Evolutionary conservation across 2,329 filamentous ascomycete species (phyloP), one percentile per base, ranked within the genome.

Genomic region (Furcasterigmium sp.): DNA sequence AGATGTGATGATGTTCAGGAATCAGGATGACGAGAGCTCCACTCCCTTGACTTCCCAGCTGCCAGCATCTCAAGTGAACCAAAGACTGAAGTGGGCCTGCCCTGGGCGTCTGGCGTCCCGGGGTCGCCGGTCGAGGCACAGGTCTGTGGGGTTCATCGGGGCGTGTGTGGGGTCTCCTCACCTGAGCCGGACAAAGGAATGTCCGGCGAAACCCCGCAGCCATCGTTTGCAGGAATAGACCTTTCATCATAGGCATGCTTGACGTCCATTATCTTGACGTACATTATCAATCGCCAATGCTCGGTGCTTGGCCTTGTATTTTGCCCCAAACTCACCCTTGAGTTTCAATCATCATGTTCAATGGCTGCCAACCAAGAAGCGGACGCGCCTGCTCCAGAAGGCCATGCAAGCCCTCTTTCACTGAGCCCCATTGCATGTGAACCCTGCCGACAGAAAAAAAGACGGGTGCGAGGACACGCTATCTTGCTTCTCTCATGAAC

Each of bases 361-460:
- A 32, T 26, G 23, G 7, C 23, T 26, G 23, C 23, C 7, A 26
- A 11, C 11, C 23, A 11, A 11, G 23, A 26, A 11, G 23, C 7
- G 11, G 23, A 26, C 11, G 23, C 7, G 7, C 23, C 23, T 26
- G 23, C 7, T 11, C 23, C 7, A 11, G 23, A 26, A 11, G 23
- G 23, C 23, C 23, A 7, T 7, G 23, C 7, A 7, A 11, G 23
- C 23, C 7, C 23, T 11, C 23, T 26, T 7, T 11, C 11, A 7
- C 7, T 38, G 21, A 59, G 59, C 29, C 56, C 59, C 4, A 62
- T 61, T 37, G 61, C 60, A 7, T 63, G 59, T 8, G 57, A 57
- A 20, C 47, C 55, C 25, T 63, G 61, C 39, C 55, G 60, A 11
- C 58, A 59, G 25, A 54, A 55, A 35, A 63, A 63, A 28, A 57